Evolutionary conservation across 768 basidiomycete genomes (phyloP).

Genomic region (Lentinula edodes): DNA sequence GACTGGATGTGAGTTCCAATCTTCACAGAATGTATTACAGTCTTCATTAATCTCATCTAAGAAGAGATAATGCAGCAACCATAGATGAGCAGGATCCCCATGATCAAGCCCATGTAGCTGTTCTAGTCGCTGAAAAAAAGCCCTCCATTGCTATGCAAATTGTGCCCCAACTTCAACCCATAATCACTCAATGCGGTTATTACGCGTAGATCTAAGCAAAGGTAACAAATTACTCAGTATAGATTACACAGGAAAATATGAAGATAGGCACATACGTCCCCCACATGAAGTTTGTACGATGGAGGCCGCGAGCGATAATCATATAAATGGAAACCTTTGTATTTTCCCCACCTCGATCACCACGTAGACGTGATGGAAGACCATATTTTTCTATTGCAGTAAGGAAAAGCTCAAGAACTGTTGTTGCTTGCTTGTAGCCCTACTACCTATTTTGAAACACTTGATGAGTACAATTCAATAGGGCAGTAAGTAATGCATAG

Average conservation of each 20-base stretch:
- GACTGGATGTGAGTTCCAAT: too few species aligned
- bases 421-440: conserved; percentile 18
- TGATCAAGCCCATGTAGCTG: conserved; percentile 25
- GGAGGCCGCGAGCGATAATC: conserved; percentile 24
- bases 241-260: too few species aligned
- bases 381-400: conserved; percentile 16
- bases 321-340: conserved; percentile 24
- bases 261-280: conserved; percentile 17
- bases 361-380: conserved; percentile 24
- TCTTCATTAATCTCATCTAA: conserved; percentile 29
- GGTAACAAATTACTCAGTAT: too few species aligned
- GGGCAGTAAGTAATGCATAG: too few species aligned
- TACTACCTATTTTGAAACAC: background rate
- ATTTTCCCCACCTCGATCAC: conserved; percentile 32
- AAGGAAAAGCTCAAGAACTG: conserved; percentile 18
- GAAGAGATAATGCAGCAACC: conserved; percentile 40
- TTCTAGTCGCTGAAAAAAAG: conserved; percentile 34
- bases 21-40: conserved; percentile 23
- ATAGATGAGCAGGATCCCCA: conserved; percentile 27
- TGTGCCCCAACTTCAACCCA: conserved; percentile 38
- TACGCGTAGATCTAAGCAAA: conserved; percentile 30
- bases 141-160: conserved; percentile 34
- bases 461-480: too few species aligned
- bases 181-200: conserved; percentile 36
- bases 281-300: conserved; percentile 28